Conservation (phyloP, 2,329 filamentous ascomycete genomes). For the Colletotrichum sp. region DNA sequence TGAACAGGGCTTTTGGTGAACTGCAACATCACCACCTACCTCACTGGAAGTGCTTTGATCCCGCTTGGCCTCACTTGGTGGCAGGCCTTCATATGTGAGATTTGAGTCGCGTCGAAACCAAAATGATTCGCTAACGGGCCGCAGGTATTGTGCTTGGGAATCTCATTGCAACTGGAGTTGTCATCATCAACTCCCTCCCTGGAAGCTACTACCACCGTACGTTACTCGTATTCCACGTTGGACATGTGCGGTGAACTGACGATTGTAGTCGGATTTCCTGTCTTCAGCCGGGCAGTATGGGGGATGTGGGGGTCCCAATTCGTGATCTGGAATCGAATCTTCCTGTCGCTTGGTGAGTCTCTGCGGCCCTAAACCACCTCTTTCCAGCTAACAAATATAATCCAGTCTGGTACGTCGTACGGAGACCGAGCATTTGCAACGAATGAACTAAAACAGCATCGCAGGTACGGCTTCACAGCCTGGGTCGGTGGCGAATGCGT, state of each 20-base stretch:
- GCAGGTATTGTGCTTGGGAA: slow-evolving; percentile 41
- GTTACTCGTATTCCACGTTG: not conserved
- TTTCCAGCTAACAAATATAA: not conserved
- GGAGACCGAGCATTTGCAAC: not conserved
- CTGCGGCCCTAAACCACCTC: not conserved
- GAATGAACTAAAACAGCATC: not conserved
- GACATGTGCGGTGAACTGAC: not conserved
- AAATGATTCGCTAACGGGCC: not conserved
- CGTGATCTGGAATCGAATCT: slow-evolving; percentile 42
- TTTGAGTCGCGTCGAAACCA: not conserved
- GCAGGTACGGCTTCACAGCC: slow-evolving; percentile 48
- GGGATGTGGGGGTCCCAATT: slow-evolving; percentile 31
- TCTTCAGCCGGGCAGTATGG: slow-evolving; percentile 36
- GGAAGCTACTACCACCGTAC: slow-evolving; percentile 46
- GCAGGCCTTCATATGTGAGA: slow-evolving; percentile 45
- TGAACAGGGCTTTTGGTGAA: slow-evolving; percentile 50
- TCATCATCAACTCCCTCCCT: slow-evolving; percentile 48
- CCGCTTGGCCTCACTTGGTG: slow-evolving; percentile 45
- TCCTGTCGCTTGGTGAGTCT: slow-evolving; percentile 42
- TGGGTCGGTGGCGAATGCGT: slow-evolving; percentile 53
- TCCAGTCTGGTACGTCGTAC: slow-evolving; percentile 27
- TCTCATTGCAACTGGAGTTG: slow-evolving; percentile 39
- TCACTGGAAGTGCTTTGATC: slow-evolving; percentile 46
- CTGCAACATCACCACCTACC: slow-evolving; percentile 46
- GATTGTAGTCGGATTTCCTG: slow-evolving; percentile 32